Conservation (phyloP, 805 yeast genomes). For the Teunomyces stri region DNA sequence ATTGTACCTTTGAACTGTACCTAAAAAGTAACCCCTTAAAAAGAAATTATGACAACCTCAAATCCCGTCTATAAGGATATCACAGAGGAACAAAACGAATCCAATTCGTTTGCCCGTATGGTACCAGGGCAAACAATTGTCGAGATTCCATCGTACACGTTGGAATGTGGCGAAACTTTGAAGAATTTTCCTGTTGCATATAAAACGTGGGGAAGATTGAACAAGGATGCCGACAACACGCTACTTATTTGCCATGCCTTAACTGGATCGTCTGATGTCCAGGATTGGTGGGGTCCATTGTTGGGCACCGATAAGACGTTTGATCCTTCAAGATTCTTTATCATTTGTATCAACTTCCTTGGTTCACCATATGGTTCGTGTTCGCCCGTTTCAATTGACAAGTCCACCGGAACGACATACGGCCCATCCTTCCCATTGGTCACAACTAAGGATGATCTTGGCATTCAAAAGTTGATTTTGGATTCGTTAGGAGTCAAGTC, state of each 20-base stretch:
- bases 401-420: slow-evolving; percentile 69
- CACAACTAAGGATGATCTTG: slow-evolving; percentile 90
- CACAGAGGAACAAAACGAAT: slow-evolving; percentile 43
- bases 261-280: slow-evolving; percentile 92
- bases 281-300: slow-evolving; percentile 99
- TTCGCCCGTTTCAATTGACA: slow-evolving; percentile 81
- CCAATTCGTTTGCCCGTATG: slow-evolving; percentile 66
- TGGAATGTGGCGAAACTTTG: slow-evolving; percentile 81
- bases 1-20: neutral
- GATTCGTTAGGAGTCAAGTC: slow-evolving; percentile 78
- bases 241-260: slow-evolving; percentile 94
- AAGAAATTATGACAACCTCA: neutral
- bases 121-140: slow-evolving; percentile 78
- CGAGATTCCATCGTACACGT: slow-evolving; percentile 65
- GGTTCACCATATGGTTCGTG: slow-evolving; percentile 97
- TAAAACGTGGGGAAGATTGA: slow-evolving; percentile 91
- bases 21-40: neutral
- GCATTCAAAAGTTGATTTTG: slow-evolving; percentile 70
- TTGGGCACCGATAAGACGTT: slow-evolving; percentile 83
- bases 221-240: slow-evolving; percentile 66
- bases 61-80: slow-evolving; percentile 34
- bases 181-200: slow-evolving; percentile 85
- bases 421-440: slow-evolving; percentile 96
- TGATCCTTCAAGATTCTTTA: slow-evolving; percentile 84
- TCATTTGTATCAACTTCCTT: slow-evolving; percentile 85